Evolutionary conservation across 2,329 filamentous ascomycete genomes (phyloP), one percentile per base, ranked within the genome.

Genomic region (Chaetomiaceae sp.): DNA sequence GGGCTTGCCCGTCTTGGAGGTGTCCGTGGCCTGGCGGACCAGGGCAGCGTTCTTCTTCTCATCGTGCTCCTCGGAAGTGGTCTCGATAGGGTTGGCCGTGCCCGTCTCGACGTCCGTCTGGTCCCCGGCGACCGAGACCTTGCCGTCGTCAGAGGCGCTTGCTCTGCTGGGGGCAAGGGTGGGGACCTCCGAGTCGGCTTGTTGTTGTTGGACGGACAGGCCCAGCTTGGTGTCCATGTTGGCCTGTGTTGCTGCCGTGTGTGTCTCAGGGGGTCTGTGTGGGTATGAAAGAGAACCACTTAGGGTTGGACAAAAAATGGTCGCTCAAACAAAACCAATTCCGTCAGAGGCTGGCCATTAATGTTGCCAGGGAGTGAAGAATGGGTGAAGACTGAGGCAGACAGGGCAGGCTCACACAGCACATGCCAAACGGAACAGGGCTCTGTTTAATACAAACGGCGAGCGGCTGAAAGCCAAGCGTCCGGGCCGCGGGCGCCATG

Each of bases 121-220:
- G 19, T 60, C 54, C 8, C 58, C 59, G 31, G 44, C 41, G 16
- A 21, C 39, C 17, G 57, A 54, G n/a, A 23, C 44, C 43, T 58
- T 64, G 34, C 63, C 60, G 38, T 54, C 55, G 19, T 60, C 60
- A 33, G 55, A 55, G 3, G 55, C 41, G 51, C 63, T 65, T 19
- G 51, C 43, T 21, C 44, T 60, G 39, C 55, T 55, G 16, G 54
- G 57, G 16, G 58, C 60, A 31, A 65, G 55, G 2, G 62, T 65
- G 10, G 61, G 60, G 8, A 58, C 56, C 40, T 55, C 42, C 7
- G 56, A 62, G 25, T 54, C 55, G 27, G 55, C 35, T 37, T 20
- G 25, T 6, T 31, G 30, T 16, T 23, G 41, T 7, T n/a, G n/a
- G n/a, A 23, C 43, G 17, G 48, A 35, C 9, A 38, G 44, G 10